Conservation (phyloP, 2,329 filamentous ascomycete species). For the Aureobasidium sp. region DNA sequence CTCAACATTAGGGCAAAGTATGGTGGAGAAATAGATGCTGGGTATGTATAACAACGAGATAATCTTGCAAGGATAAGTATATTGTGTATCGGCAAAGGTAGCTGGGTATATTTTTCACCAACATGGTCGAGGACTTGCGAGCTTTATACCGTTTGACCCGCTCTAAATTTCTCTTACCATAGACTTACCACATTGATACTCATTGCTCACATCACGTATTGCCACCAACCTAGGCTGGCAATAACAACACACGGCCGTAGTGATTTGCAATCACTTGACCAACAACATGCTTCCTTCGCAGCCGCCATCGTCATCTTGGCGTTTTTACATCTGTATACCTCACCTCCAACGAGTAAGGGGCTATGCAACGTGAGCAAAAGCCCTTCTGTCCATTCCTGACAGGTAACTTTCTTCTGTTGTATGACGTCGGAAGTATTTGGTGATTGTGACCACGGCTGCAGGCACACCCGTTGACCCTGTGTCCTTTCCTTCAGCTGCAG, state of each 20-base stretch:
- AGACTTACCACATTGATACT: slow-evolving; percentile 1
- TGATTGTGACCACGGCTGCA: neutral
- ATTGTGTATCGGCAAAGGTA: neutral
- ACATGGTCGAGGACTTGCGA: neutral
- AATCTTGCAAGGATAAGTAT: neutral
- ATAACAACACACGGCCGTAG: slow-evolving; percentile 9
- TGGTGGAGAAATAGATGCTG: neutral
- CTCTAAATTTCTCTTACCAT: neutral
- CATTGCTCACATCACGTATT: neutral
- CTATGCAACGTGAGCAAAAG: neutral
- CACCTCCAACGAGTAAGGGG: neutral
- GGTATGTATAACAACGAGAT: neutral
- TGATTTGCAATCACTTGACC: slow-evolving; percentile 7
- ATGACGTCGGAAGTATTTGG: slow-evolving; percentile 3
- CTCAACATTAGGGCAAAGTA: neutral
- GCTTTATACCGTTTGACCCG: neutral
- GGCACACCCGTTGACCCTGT: slow-evolving; percentile 8
- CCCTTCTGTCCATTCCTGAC: neutral
- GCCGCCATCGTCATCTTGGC: slow-evolving; percentile 10
- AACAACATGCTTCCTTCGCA: neutral
- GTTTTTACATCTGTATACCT: neutral
- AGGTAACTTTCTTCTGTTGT: slow-evolving; percentile 3
- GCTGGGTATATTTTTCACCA: neutral
- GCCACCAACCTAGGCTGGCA: neutral
- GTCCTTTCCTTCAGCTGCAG: neutral